Base-by-base conservation (phyloP, 129 eudicot genomes). In the Ambrosia artemisiifolia region DNA sequence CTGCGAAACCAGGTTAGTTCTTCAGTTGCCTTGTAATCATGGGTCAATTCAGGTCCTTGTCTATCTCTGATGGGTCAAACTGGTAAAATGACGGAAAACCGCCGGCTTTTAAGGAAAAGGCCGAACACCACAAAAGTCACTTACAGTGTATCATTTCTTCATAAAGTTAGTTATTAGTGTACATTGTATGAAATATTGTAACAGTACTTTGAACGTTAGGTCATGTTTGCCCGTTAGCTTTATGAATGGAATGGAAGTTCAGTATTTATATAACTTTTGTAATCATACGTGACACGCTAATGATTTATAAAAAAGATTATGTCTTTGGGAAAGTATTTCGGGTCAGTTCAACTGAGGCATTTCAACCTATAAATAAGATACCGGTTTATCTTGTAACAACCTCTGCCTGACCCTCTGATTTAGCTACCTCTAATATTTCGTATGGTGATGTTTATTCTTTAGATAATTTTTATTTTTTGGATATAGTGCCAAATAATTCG, bases 1-100 rank as follows among this genome's bases (percentile, higher is more conserved):
- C 72, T 78, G 33, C 60, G 77, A 63, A 78, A 78, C 82, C 82
- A 78, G 77, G 82, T 71, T 53, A 71, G 66, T 78, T 50, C 65
- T 78, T 70, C 40, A 51, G 42, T 11, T 70, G 34, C 47, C 1
- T 3, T 43, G 69, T 35, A 47, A 69, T 38, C 4, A 38, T 67
- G 16, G 72, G 12, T 67, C 59, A 3, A 28, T 20, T 67, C 6
- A 2, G 72, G 59, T 7, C 17, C 12, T 44, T 6, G 20, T 46
- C 7, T 46, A 46, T 44, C 16, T 13, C 24, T 19, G 36, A 66
- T 46, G 40, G 56, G 19, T 47, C 19, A 44, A 66, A 66, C 12
- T 0, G 35, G 6, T 18, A 19, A 65, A 65, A 65, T 42, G 53
- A 65, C 13, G 65, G 65, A 46, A 65, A n/a, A 40, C 1, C 20